phyloP scores from a whole-genome alignment of 2,329 filamentous ascomycete species.

The Remersonia thermophila region DNA sequence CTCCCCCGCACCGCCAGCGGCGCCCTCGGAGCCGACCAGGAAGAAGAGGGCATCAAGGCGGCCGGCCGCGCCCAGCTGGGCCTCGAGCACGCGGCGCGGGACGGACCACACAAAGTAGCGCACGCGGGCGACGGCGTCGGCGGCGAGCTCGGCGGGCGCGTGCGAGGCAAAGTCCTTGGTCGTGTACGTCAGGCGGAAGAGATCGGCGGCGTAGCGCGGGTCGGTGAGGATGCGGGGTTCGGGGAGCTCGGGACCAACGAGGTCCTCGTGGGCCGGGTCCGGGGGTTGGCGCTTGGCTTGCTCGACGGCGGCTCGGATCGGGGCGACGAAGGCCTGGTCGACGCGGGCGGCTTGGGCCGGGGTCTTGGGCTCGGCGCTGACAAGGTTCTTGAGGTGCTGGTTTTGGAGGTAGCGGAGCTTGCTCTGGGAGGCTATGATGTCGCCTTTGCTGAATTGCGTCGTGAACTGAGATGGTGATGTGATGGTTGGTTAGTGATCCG shows the following conservation, averaged over 20 bases:
- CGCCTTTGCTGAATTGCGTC: conserved; percentile 81
- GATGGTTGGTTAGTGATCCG: too few species aligned
- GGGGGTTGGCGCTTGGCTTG: neutral
- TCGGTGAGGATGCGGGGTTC: conserved; percentile 1
- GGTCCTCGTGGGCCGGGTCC: conserved; percentile 1
- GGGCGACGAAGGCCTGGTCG: conserved; percentile 12
- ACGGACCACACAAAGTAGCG: conserved; percentile 19
- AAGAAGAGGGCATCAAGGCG: too few species aligned
- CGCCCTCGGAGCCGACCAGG: too few species aligned
- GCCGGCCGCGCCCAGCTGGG: too few species aligned
- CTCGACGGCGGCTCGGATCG: conserved; percentile 11
- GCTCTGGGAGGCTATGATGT: conserved; percentile 67
- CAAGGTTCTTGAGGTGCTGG: conserved; percentile 17
- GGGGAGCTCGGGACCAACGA: too few species aligned
- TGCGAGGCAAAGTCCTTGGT: too few species aligned
- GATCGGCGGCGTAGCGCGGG: conserved; percentile 2
- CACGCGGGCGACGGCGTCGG: conserved; percentile 15
- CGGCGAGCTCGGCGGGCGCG: too few species aligned
- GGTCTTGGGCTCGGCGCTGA: conserved; percentile 1
- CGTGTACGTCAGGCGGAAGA: conserved; percentile 5
- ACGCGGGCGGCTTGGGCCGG: conserved; percentile 5
- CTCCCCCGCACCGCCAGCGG: too few species aligned
- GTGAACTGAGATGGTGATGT: conserved; percentile 48
- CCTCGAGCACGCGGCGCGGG: conserved; percentile 1
- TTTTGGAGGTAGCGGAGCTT: conserved; percentile 71